Base-by-base conservation (phyloP, 371 early-diverging fungal genomes). In the Gilbertella persicaria region DNA sequence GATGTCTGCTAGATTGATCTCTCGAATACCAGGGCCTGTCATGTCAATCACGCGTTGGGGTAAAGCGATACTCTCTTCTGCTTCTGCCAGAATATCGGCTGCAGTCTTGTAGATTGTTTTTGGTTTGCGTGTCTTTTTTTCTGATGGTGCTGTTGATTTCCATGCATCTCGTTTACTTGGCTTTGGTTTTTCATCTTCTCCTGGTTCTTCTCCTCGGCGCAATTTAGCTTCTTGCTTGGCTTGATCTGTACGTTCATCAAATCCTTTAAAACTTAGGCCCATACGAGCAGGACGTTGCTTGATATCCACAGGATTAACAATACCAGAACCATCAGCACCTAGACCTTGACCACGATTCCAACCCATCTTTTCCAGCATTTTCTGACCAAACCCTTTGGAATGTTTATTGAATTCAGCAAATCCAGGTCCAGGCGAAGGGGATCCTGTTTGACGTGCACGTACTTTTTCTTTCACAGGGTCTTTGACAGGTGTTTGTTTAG, bases 231-330 rank as follows among this genome's bases (percentile, higher is more conserved):
- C 81, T 28, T 71, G 64, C 42, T 79, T 79, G 23, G 71, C 69
- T 48, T 83, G 78, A 4, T 69, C 73, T 12, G 82, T 82, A 55
- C 73, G 74, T 60, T 91, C 91, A 57, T 87, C 84, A 57, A 91
- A 89, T 5, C 87, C 88, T 16, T 79, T 68, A 69, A 80, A 85
- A 26, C 87, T 88, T 25, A 97, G 80, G 52, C 96, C 96, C 83
- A 87, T 87, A 42, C 85, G 76, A 9, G 68, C 67, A 5, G 95
- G 96, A 25, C 96, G 89, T 30, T 83, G 56, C 55, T 90, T 91
- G 4, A 88, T 89, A 42, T 95, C 90, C 23, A 97, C 85, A 3
- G 97, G 96, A 38, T 92, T 86, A 14, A 90, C 80, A 24, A 94
- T 94, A 60, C 98, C 98, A 23, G 73, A 72, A 5, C 93, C 92